Conservation (phyloP, 2,329 filamentous ascomycete genomes). For the Curvularia eragrostidis region DNA sequence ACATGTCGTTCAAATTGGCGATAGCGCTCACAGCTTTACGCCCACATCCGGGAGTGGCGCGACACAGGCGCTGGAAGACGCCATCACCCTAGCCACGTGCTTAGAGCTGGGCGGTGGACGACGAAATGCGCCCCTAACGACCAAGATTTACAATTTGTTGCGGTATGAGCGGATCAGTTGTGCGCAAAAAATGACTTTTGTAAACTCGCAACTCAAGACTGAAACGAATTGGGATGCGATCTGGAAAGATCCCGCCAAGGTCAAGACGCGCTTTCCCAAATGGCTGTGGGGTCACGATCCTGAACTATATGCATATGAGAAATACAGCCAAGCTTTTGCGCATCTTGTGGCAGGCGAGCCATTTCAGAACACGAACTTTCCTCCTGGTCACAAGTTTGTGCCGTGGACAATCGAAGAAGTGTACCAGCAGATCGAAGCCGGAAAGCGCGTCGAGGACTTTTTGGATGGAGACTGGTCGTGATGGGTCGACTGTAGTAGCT, state of each 20-base stretch:
- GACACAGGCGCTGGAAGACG: no score
- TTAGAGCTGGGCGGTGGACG: no score
- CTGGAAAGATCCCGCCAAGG: conserved; percentile 37
- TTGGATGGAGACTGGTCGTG: conserved; percentile 25
- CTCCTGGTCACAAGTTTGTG: neutral
- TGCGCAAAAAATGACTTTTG: conserved; percentile 10
- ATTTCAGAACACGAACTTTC: neutral
- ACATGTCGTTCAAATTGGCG: no score
- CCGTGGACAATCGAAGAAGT: conserved; percentile 34
- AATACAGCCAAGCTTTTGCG: conserved; percentile 44
- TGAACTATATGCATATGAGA: conserved; percentile 46
- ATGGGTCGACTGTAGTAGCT: no score
- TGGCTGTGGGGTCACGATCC: conserved; percentile 51
- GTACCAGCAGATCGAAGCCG: conserved; percentile 28
- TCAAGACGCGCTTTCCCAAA: conserved; percentile 27
- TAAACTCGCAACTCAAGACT: conserved; percentile 21
- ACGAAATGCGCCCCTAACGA: no score
- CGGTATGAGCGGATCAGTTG: conserved; percentile 9
- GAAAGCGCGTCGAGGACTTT: conserved; percentile 27
- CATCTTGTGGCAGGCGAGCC: conserved; percentile 1
- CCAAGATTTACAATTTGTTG: no score
- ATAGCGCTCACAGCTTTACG: no score
- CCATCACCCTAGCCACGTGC: no score
- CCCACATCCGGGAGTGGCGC: no score
- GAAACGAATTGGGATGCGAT: conserved; percentile 50